These are phyloP conservation scores for Solanum etuberosum DNA, from an alignment of 257 asterid species.

Conservation along the genomic window DNA sequence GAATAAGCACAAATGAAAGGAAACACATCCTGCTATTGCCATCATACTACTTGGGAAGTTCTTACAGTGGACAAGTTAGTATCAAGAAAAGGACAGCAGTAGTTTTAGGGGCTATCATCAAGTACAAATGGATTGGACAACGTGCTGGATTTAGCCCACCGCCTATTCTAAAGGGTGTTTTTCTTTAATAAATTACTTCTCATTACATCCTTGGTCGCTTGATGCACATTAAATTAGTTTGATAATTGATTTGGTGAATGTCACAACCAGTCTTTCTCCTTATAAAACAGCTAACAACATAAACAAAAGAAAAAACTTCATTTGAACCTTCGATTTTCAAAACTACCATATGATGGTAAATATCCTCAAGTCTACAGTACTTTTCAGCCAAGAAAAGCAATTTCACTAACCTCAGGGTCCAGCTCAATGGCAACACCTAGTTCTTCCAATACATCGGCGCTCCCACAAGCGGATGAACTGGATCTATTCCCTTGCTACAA, in stretches of 20 bases:
- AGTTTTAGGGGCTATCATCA: neutral
- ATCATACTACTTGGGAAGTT: neutral
- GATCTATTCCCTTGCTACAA: slow-evolving; percentile 86
- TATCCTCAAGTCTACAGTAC: neutral
- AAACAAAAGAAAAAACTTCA: neutral
- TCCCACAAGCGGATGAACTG: slow-evolving; percentile 90
- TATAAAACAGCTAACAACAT: neutral
- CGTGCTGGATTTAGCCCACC: neutral
- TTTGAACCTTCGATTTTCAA: neutral
- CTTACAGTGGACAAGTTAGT: neutral
- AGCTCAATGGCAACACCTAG: slow-evolving; percentile 58
- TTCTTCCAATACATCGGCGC: slow-evolving; percentile 81
- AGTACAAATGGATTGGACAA: neutral
- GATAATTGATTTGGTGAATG: neutral
- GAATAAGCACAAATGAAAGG: neutral
- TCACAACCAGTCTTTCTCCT: neutral
- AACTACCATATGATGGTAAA: neutral
- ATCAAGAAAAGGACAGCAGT: neutral
- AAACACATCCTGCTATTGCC: neutral
- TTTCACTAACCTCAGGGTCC: slow-evolving; percentile 56
- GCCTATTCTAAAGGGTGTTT: neutral
- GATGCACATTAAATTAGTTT: neutral
- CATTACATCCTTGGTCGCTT: neutral
- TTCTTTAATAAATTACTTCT: neutral
- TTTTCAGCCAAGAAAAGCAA: neutral